A percentile compares a stretch with the other conserved stretches of the same genome.
phyloP scores from a whole-genome alignment of 192 early-diverging fungal genomes.

The Linnemannia elongata region DNA sequence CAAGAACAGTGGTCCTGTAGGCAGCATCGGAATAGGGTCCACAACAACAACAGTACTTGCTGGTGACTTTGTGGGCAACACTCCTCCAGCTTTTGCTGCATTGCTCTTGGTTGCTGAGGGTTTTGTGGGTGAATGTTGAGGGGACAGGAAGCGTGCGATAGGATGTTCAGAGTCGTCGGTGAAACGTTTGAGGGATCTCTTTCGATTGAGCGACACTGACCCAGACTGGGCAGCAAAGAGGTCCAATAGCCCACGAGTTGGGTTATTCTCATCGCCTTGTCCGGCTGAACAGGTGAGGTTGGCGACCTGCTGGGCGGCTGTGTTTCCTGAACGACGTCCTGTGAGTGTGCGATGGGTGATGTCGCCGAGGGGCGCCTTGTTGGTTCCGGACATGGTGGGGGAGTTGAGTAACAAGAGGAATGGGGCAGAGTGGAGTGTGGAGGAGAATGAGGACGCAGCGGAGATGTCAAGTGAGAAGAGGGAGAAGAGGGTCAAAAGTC shows the following conservation, averaged over 20 bases:
- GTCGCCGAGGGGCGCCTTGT: conserved; percentile 41
- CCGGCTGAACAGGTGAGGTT: conserved; percentile 20
- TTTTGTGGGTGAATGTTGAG: not conserved
- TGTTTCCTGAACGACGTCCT: conserved; percentile 22
- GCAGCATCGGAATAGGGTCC: not conserved
- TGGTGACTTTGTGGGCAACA: not conserved
- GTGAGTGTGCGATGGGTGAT: conserved; percentile 36
- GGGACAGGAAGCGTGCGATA: not conserved
- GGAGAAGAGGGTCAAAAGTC: not conserved
- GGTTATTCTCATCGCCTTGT: conserved; percentile 45
- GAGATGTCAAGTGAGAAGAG: not conserved
- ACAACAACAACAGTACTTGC: not conserved
- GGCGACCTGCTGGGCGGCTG: not conserved
- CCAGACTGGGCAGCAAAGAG: conserved; percentile 47
- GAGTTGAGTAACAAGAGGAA: not conserved
- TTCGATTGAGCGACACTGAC: conserved; percentile 19
- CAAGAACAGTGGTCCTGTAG: conserved; percentile 14
- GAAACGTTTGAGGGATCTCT: conserved; percentile 39
- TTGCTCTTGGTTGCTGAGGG: not conserved
- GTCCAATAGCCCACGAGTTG: conserved; percentile 34
- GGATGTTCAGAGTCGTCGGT: conserved; percentile 16
- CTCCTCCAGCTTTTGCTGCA: not conserved
- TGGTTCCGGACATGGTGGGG: not conserved
- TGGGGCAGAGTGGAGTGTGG: not conserved
- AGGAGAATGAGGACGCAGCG: not conserved